Evolutionary conservation across 2,329 filamentous ascomycete genomes (phyloP).

Genomic region (Dothistroma septosporum): DNA sequence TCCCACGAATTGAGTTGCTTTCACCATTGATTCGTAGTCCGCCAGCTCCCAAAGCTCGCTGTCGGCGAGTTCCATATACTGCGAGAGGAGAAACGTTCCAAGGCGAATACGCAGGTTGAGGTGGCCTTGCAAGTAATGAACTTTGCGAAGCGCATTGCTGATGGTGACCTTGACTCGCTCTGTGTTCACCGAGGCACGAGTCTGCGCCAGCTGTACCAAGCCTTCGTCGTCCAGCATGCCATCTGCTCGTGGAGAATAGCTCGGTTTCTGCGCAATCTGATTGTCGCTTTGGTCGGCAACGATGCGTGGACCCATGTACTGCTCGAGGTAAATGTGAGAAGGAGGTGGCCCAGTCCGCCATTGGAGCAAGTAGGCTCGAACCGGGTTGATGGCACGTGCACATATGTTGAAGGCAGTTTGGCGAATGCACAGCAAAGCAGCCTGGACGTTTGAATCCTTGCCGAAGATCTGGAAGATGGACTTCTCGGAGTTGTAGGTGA

Average conservation of each 20-base stretch:
- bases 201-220: not conserved
- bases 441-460: slow-evolving; percentile 24
- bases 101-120: slow-evolving; percentile 35
- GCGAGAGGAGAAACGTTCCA: slow-evolving; percentile 33
- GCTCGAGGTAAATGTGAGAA: slow-evolving; percentile 19
- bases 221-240: slow-evolving; percentile 1
- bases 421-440: slow-evolving; percentile 35
- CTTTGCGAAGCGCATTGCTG: slow-evolving; percentile 25
- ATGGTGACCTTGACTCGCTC: slow-evolving; percentile 19
- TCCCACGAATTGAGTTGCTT: slow-evolving; percentile 29
- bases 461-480: slow-evolving; percentile 34
- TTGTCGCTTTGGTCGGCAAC: not conserved
- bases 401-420: slow-evolving; percentile 39
- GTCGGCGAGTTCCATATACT: slow-evolving; percentile 22
- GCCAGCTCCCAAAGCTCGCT: slow-evolving; percentile 24
- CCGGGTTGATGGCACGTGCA: slow-evolving; percentile 25
- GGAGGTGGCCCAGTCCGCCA: slow-evolving; percentile 15
- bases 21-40: slow-evolving; percentile 33
- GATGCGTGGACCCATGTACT: slow-evolving; percentile 12
- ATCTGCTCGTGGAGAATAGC: slow-evolving; percentile 16
- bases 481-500: slow-evolving; percentile 36
- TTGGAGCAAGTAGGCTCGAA: slow-evolving; percentile 28
- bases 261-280: not conserved
- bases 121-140: slow-evolving; percentile 35
- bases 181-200: slow-evolving; percentile 5